phyloP scores from a whole-genome alignment of 345 rosid genomes.

The Lepidium aucheri region DNA sequence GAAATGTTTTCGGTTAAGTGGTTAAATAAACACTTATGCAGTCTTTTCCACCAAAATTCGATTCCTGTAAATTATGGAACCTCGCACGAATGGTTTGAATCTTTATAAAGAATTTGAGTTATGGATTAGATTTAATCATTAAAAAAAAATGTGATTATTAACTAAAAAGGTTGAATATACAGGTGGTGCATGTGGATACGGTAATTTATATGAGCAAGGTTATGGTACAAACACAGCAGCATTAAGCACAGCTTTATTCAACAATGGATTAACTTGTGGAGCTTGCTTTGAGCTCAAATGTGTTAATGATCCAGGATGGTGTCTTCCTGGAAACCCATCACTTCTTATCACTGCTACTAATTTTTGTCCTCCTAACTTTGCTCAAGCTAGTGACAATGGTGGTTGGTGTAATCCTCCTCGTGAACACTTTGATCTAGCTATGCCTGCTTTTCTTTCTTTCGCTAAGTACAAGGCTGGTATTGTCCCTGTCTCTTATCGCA shows the following conservation, averaged over 20 bases:
- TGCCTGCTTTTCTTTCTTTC: constrained; percentile 60
- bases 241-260: constrained; percentile 63
- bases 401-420: constrained; percentile 86
- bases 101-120: too few relatives aligned
- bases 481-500: constrained; percentile 66
- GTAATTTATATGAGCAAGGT: constrained; percentile 63
- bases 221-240: constrained; percentile 71
- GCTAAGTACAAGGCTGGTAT: constrained; percentile 69
- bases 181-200: constrained; percentile 80
- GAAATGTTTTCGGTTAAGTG: too few relatives aligned
- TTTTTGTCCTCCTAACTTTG: constrained; percentile 60
- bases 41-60: too few relatives aligned
- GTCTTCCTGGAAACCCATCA: constrained; percentile 50
- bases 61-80: too few relatives aligned
- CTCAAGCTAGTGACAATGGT: constrained; percentile 50
- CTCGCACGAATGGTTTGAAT: too few relatives aligned
- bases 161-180: neutral
- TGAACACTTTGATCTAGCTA: constrained; percentile 61
- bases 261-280: constrained; percentile 61
- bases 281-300: constrained; percentile 66
- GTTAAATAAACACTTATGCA: too few relatives aligned
- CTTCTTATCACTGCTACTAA: constrained; percentile 54
- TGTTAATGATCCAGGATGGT: constrained; percentile 46
- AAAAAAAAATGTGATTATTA: too few relatives aligned
- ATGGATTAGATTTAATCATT: too few relatives aligned